Base-by-base conservation (phyloP, 2,329 filamentous ascomycete species). In the Colletotrichum sp. region DNA sequence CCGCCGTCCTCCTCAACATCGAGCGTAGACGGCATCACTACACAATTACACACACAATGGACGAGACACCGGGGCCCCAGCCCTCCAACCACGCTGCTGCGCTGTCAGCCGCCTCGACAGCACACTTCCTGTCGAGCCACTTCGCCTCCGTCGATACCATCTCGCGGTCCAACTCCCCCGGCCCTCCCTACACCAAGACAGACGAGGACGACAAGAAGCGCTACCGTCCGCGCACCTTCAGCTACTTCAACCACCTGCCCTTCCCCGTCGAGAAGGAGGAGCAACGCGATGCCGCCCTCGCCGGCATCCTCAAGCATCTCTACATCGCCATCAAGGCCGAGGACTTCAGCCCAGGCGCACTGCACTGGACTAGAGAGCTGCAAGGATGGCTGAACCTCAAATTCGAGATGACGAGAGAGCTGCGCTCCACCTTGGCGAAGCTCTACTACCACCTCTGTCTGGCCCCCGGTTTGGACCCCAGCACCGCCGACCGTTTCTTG, bases 361-460 rank as follows among this genome's bases (percentile, higher is more conserved):
- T 98, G 77, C 96, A 99, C 85, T 99, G 97, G 97, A 98, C 97
- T 18, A 93, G 96, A 79, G 97, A 99, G 90, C 93, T 99, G 64
- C 93, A 96, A 82, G 95, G 94, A 85, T 99, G 98, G 97, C 90
- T 99, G 79, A 94, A 94, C 70, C 92, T 99, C 85, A 99, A 99
- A 89, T 99, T 99, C 83, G 96, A 99, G 86, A 95, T 98, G 83
- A 95, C 95, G 64, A 92, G 95, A 80, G 93, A 94, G 82, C 93
- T 96, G 79, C 91, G 98, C 74, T 93, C 96, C 65, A 95, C 92
- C 84, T 91, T 99, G 34, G 94, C 97, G 34, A 94, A 94, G 86
- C 90, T 99, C 48, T 99, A 98, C 87, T 99, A 98, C 86, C 96
- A 98, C 86, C 93, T 99, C 75, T 91, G 95, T 7, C 90, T 99